phyloP scores from a whole-genome alignment of 306 rosid genomes.

The Medicago lupulina region DNA sequence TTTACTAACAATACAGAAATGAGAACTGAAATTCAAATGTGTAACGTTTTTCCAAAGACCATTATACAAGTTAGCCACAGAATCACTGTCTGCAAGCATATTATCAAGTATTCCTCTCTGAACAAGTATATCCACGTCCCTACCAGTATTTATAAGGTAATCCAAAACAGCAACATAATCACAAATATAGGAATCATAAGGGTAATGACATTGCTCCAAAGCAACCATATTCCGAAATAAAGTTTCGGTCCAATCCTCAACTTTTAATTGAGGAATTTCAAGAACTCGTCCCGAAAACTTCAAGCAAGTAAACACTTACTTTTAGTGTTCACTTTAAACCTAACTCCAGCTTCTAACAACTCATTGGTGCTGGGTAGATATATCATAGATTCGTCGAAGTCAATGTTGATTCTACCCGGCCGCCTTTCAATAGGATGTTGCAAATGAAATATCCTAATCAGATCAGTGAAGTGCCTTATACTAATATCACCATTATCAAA shows the following conservation, averaged over 20 bases:
- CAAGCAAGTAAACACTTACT: slow-evolving; percentile 18
- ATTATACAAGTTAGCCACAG: slow-evolving; percentile 38
- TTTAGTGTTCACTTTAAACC: no score
- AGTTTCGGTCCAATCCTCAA: slow-evolving; percentile 40
- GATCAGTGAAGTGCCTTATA: no score
- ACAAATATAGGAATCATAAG: slow-evolving; percentile 16
- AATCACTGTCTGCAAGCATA: slow-evolving; percentile 32
- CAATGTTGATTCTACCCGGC: no score
- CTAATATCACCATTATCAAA: no score
- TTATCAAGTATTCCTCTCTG: slow-evolving; percentile 23
- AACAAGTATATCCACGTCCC: slow-evolving; percentile 45
- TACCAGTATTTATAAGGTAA: slow-evolving; percentile 35
- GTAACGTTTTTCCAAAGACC: slow-evolving; percentile 36
- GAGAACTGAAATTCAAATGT: neutral
- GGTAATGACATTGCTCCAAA: no score
- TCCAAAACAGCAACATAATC: slow-evolving; percentile 41
- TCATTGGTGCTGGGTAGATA: no score
- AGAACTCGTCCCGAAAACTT: slow-evolving; percentile 40
- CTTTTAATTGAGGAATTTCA: slow-evolving; percentile 40
- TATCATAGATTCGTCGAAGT: no score
- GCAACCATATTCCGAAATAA: slow-evolving; percentile 49
- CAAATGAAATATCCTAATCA: no score
- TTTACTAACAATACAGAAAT: neutral
- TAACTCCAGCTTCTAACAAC: no score
- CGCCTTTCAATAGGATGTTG: no score